Conservation (phyloP, 108 stramenopile genomes). For the Epithemia pelagica region DNA sequence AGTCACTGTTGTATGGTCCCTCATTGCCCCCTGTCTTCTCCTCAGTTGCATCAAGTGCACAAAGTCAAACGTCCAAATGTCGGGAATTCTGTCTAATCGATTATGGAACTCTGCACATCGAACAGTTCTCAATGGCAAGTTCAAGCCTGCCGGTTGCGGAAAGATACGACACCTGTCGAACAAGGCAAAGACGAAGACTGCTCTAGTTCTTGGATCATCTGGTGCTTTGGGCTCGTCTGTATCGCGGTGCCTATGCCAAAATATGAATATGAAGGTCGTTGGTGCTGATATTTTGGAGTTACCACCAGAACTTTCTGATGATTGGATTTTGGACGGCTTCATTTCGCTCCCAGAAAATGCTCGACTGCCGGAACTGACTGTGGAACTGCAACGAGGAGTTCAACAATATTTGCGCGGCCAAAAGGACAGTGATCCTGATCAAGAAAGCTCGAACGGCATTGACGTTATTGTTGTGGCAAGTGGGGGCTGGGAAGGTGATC, state of each 20-base stretch:
- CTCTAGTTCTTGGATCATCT: slow-evolving; percentile 71
- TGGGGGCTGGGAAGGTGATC: slow-evolving; percentile 47
- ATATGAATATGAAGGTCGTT: slow-evolving; percentile 37
- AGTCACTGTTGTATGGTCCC: no score
- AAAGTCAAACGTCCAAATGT: no score
- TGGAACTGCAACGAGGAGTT: slow-evolving; percentile 39
- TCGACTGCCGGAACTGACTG: slow-evolving; percentile 36
- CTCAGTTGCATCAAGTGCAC: no score
- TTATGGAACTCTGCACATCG: no score
- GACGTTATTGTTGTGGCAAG: slow-evolving; percentile 63
- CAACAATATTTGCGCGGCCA: slow-evolving; percentile 6
- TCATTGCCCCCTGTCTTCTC: no score
- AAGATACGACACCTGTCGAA: neutral
- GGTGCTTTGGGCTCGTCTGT: slow-evolving; percentile 52
- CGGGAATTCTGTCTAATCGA: no score
- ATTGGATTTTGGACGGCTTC: slow-evolving; percentile 26
- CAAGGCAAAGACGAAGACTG: slow-evolving; percentile 24
- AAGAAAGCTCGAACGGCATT: slow-evolving; percentile 18
- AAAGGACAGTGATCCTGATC: slow-evolving; percentile 5
- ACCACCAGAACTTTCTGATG: slow-evolving; percentile 2
- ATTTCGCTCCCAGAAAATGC: slow-evolving; percentile 32
- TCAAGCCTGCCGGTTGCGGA: no score
- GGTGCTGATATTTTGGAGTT: slow-evolving; percentile 50
- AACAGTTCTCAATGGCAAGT: no score
- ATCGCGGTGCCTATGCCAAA: slow-evolving; percentile 21